Conservation (phyloP, 768 basidiomycete genomes). For the Boletus reticuloceps region DNA sequence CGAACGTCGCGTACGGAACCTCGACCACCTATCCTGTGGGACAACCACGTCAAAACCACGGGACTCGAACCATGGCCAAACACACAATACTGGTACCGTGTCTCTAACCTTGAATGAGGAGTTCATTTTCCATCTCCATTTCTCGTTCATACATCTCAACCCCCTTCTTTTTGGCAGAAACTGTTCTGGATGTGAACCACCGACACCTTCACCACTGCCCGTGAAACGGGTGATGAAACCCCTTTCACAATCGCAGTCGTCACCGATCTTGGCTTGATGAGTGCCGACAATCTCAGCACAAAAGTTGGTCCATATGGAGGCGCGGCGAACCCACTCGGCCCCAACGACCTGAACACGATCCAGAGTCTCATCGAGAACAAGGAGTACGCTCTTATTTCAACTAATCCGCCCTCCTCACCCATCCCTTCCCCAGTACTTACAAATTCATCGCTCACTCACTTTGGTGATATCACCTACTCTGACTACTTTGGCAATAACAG, state of each 20-base stretch:
- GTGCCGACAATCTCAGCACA: slow-evolving; percentile 26
- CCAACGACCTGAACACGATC: slow-evolving; percentile 27
- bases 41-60: slow-evolving; percentile 28
- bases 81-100: slow-evolving; percentile 28
- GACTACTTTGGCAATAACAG: no score
- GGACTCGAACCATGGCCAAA: slow-evolving; percentile 20
- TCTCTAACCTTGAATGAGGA: slow-evolving; percentile 22
- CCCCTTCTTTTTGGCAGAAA: no score
- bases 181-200: slow-evolving; percentile 21
- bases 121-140: background rate
- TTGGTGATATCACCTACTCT: no score
- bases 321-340: slow-evolving; percentile 20
- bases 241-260: slow-evolving; percentile 24
- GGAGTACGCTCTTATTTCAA: no score
- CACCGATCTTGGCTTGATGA: slow-evolving; percentile 29
- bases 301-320: slow-evolving; percentile 24
- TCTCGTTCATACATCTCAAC: background rate
- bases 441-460: no score
- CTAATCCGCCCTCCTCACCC: no score
- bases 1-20: slow-evolving; percentile 14
- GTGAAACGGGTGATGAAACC: slow-evolving; percentile 14
- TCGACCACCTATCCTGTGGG: slow-evolving; percentile 24
- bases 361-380: no score
- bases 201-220: slow-evolving; percentile 27
- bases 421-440: no score